Evolutionary conservation across 495 filamentous ascomycete species (phyloP).

Genomic region (Trichoderma erinaceum): DNA sequence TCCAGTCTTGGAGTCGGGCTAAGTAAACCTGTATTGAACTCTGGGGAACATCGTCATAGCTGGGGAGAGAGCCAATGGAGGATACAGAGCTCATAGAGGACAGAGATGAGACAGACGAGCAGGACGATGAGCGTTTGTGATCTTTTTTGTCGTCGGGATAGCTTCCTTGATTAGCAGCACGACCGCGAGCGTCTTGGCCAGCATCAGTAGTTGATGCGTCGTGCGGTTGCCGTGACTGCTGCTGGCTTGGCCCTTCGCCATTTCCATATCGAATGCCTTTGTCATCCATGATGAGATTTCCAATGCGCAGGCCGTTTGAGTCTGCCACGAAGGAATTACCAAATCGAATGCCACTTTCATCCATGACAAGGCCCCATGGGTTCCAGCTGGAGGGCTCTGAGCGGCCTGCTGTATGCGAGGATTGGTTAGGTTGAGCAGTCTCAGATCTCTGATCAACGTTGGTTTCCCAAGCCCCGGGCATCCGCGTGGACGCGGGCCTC

Average conservation of each 20-base stretch:
- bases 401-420: neutral
- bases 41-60: constrained; percentile 39
- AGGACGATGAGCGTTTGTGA: constrained; percentile 19
- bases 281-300: constrained; percentile 24
- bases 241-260: neutral
- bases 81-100: constrained; percentile 32
- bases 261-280: constrained; percentile 16
- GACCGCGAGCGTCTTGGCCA: neutral
- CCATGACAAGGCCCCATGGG: constrained; percentile 23
- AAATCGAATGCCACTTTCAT: constrained; percentile 34
- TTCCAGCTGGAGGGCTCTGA: neutral
- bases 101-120: constrained; percentile 23
- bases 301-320: constrained; percentile 35
- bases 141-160: neutral
- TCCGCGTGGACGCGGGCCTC: neutral
- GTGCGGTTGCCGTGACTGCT: neutral
- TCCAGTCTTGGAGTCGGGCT: constrained; percentile 32
- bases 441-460: neutral
- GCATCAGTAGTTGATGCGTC: neutral
- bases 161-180: neutral
- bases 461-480: constrained; percentile 9
- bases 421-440: neutral
- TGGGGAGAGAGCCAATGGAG: constrained; percentile 41
- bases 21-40: constrained; percentile 34
- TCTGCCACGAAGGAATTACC: constrained; percentile 36